A percentile compares a stretch with the other conserved stretches of the same genome.
Evolutionary conservation across 805 yeast genomes (phyloP).

Genomic region (Wickerhamomyces rabaulensis): DNA sequence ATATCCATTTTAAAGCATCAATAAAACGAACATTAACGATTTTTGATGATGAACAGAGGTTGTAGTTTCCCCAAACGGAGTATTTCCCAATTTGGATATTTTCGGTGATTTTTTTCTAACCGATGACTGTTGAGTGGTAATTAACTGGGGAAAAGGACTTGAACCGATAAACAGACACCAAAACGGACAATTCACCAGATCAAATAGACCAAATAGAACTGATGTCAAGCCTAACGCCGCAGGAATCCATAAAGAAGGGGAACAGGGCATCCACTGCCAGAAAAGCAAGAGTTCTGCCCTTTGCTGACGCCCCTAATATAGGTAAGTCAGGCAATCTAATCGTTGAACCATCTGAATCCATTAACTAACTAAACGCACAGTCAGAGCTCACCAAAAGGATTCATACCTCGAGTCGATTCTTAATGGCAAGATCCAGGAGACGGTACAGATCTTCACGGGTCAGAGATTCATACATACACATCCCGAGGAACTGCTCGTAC

Average conservation of each 20-base stretch:
- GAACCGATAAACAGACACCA: background rate
- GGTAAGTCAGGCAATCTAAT: slow-evolving; percentile 36
- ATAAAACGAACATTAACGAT: background rate
- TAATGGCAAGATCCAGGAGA: slow-evolving; percentile 49
- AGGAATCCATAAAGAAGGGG: background rate
- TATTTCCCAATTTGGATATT: background rate
- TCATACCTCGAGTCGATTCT: slow-evolving; percentile 58
- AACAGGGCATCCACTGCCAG: background rate
- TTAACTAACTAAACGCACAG: slow-evolving; percentile 27
- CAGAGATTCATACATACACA: slow-evolving; percentile 61
- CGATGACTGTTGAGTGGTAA: background rate
- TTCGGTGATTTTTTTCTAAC: background rate
- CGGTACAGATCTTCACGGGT: slow-evolving; percentile 49
- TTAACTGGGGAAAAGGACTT: background rate
- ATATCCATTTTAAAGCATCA: background rate
- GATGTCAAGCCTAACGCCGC: background rate
- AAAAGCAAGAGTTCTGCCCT: slow-evolving; percentile 37
- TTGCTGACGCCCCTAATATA: slow-evolving; percentile 85
- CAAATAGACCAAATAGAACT: no score
- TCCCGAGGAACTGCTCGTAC: slow-evolving; percentile 54
- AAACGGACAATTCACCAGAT: background rate
- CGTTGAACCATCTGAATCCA: background rate
- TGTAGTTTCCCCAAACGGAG: background rate
- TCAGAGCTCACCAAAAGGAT: slow-evolving; percentile 90
- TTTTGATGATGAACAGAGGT: background rate